A percentile compares a stretch with the other conserved stretches of the same genome.
Evolutionary conservation across 2,329 filamentous ascomycete genomes (phyloP).

Genomic region (Trichoderma lentiforme): DNA sequence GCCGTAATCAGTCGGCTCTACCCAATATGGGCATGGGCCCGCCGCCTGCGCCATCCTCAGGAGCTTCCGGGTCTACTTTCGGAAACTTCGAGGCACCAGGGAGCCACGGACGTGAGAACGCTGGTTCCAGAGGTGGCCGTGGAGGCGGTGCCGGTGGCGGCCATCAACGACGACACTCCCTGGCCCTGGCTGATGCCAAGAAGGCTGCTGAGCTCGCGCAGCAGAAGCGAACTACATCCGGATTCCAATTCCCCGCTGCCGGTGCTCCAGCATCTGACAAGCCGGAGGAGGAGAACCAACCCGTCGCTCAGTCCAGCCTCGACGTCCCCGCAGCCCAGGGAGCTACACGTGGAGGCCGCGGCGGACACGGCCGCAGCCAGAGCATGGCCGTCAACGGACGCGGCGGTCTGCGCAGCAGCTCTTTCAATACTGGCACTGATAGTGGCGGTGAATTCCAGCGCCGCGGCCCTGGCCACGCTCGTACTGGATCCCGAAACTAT

Average conservation of each 20-base stretch:
- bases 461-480: conserved; percentile 76
- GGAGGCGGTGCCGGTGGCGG: conserved; percentile 66
- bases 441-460: conserved; percentile 61
- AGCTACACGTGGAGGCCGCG: conserved; percentile 52
- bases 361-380: conserved; percentile 74
- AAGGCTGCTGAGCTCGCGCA: conserved; percentile 96
- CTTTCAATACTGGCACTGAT: conserved; percentile 45
- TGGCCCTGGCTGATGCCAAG: conserved; percentile 92
- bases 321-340: conserved; percentile 39
- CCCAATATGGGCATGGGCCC: conserved; percentile 88
- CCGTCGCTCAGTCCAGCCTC: conserved; percentile 29
- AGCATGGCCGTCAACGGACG: conserved; percentile 79
- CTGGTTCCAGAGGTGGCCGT: conserved; percentile 64
- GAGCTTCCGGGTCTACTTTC: conserved; percentile 74
- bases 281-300: conserved; percentile 48
- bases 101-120: conserved; percentile 34
- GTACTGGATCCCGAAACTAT: conserved; percentile 87
- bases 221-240: conserved; percentile 90
- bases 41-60: conserved; percentile 87
- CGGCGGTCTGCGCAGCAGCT: conserved; percentile 67
- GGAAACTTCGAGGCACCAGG: conserved; percentile 69
- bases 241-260: conserved; percentile 89
- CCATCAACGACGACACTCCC: conserved; percentile 89
- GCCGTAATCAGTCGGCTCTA: conserved; percentile 95
- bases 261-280: conserved; percentile 62